phyloP scores from a whole-genome alignment of 768 basidiomycete genomes.

The Boletus insuetus region DNA sequence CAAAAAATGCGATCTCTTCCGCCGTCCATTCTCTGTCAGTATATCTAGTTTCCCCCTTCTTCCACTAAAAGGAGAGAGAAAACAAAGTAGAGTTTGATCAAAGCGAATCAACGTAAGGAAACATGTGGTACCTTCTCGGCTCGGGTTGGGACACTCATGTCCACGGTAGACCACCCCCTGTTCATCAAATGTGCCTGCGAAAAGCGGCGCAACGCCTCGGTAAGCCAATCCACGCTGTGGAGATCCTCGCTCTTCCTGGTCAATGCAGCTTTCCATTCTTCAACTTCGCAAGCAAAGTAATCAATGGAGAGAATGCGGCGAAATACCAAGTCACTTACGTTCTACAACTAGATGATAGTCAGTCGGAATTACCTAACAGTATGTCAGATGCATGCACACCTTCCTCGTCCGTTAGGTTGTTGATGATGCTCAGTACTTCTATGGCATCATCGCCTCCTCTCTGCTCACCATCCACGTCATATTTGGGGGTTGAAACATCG shows the following conservation, averaged over 20 bases:
- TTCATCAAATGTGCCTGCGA: slow-evolving; percentile 64
- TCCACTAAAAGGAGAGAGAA: slow-evolving; percentile 53
- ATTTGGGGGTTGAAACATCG: neutral
- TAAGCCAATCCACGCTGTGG: slow-evolving; percentile 76
- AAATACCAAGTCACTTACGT: slow-evolving; percentile 40
- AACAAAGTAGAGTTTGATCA: slow-evolving; percentile 9
- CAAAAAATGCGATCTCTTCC: slow-evolving; percentile 71
- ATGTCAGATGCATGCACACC: slow-evolving; percentile 42
- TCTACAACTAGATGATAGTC: slow-evolving; percentile 46
- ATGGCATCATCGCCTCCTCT: slow-evolving; percentile 71
- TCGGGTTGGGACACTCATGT: slow-evolving; percentile 56
- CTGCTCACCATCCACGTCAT: slow-evolving; percentile 41
- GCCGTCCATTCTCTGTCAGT: slow-evolving; percentile 69
- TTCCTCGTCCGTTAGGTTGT: slow-evolving; percentile 63
- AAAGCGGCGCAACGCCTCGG: slow-evolving; percentile 68
- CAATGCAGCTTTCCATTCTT: slow-evolving; percentile 58
- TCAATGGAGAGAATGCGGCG: neutral
- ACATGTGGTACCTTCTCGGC: slow-evolving; percentile 59
- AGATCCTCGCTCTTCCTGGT: slow-evolving; percentile 51
- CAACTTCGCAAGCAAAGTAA: slow-evolving; percentile 44
- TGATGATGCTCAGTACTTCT: slow-evolving; percentile 66
- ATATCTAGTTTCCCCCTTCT: slow-evolving; percentile 60
- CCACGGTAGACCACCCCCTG: slow-evolving; percentile 57
- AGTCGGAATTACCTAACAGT: slow-evolving; percentile 20
- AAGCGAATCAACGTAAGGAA: slow-evolving; percentile 8